Evolutionary conservation across 164 flowering plant species (phyloP), one percentile per base, ranked within the genome.

Genomic region (Dillenia suffruticosa): DNA sequence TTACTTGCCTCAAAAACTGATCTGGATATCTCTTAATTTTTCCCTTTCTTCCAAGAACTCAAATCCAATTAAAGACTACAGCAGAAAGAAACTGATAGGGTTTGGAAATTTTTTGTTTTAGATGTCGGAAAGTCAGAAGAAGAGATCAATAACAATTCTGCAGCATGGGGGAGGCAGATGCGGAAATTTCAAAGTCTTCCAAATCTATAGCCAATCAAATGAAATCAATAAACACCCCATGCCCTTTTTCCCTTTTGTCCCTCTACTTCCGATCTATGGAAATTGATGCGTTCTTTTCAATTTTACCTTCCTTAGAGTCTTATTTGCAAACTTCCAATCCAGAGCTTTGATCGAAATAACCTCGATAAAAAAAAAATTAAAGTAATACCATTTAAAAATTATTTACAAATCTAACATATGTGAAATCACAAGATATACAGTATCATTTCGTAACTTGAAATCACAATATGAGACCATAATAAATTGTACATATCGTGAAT

Each of bases 181-280:
- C 81, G 84, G 80, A 71, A 77, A 57, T 58, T 70, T 77, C 82
- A 73, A 81, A 78, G 81, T 68, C 82, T 52, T 62, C 54, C 56
- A 71, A 73, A 71, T 60, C 67, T 52, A 50, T 63, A 67, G 82
- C 70, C 82, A 78, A 77, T 71, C 70, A 48, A 61, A 26, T 26
- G 32, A 26, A 26, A 26, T 26, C 32, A 26, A 26, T 26, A 26
- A 26, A 2, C 3, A 2, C 3, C 32, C 32, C 32, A 2, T 26
- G 1, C 5, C 5, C 2, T 26, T 26, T 26, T 26, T 65, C 69
- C 71, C 50, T 64, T 68, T 54, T 57, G 62, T 59, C 63, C 71
- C 47, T 63, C 75, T 64, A 70, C 64, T 67, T 65, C 74, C 61
- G 58, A 54, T 67, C 72, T 62, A 61, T 70, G 76, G 80, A 69